These are phyloP conservation scores for Rhodosporidiobolus odoratus DNA, from an alignment of 768 basidiomycete species.

Conservation along the genomic window DNA sequence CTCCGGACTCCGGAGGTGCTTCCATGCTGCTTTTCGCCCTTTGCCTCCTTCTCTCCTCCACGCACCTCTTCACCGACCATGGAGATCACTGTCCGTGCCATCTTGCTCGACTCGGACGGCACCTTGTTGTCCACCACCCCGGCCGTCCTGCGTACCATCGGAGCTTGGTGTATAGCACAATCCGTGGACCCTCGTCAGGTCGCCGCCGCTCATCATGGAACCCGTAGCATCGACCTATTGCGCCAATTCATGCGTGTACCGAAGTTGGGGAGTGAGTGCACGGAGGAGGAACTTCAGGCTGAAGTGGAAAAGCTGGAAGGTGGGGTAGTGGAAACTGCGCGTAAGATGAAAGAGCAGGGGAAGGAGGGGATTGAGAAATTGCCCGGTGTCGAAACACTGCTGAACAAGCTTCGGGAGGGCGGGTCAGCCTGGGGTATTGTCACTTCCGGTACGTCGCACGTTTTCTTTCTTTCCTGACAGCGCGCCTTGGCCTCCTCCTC, in stretches of 20 bases:
- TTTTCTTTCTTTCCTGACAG: not conserved
- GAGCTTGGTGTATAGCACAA: not conserved
- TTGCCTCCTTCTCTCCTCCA: not conserved
- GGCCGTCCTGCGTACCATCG: not conserved
- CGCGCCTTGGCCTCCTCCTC: too few species aligned
- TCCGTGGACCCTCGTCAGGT: slow-evolving; percentile 1
- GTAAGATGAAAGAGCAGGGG: not conserved
- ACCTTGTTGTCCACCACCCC: slow-evolving; percentile 16
- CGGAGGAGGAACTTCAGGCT: not conserved
- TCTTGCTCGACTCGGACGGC: slow-evolving; percentile 19
- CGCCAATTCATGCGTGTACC: not conserved
- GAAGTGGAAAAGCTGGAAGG: not conserved
- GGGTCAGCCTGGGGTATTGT: slow-evolving; percentile 3
- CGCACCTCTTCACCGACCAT: not conserved
- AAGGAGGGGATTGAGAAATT: not conserved
- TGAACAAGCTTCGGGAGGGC: not conserved
- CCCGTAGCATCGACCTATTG: not conserved
- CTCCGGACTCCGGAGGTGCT: too few species aligned
- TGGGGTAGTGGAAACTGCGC: not conserved
- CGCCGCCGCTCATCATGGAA: slow-evolving; percentile 7
- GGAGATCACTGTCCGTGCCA: not conserved
- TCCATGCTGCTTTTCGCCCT: too few species aligned
- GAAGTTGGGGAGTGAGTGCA: not conserved
- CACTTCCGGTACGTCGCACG: slow-evolving; percentile 1
- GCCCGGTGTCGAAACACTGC: not conserved